phyloP scores from a whole-genome alignment of 495 filamentous ascomycete species.

The Bathelium albidoporum region DNA sequence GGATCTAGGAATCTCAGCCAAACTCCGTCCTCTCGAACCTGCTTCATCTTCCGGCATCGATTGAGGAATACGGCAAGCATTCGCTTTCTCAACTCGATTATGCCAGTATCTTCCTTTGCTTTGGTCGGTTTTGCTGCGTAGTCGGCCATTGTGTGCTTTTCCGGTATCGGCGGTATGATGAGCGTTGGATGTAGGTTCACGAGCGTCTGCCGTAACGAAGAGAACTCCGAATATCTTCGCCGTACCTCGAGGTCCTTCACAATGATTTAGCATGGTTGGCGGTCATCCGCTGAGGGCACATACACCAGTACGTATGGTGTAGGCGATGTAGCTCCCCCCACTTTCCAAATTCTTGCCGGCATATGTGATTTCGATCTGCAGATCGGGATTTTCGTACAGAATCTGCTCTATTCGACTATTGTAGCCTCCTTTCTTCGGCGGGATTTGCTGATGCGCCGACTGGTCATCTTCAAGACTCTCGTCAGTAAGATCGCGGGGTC shows the following conservation, averaged over 20 bases:
- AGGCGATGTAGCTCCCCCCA: constrained; percentile 86
- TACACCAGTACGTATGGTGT: constrained; percentile 93
- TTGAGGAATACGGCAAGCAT: constrained; percentile 95
- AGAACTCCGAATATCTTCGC: constrained; percentile 91
- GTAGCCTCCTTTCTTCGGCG: constrained; percentile 72
- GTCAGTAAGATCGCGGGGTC: constrained; percentile 47
- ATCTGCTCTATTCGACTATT: constrained; percentile 94
- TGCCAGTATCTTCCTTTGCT: constrained; percentile 91
- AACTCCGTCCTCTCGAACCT: constrained; percentile 85
- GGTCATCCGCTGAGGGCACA: constrained; percentile 20
- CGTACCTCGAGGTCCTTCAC: constrained; percentile 85
- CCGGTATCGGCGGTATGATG: constrained; percentile 90
- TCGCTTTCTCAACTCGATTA: constrained; percentile 89
- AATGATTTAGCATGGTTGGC: constrained; percentile 14
- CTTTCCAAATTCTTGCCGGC: constrained; percentile 91
- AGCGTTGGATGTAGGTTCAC: constrained; percentile 87
- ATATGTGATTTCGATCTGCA: constrained; percentile 80
- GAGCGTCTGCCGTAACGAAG: constrained; percentile 79
- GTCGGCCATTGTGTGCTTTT: constrained; percentile 97
- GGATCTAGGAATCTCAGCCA: constrained; percentile 97
- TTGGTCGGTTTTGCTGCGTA: constrained; percentile 96
- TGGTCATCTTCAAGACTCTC: constrained; percentile 50
- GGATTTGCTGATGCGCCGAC: constrained; percentile 29
- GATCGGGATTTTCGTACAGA: constrained; percentile 84
- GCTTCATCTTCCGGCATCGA: constrained; percentile 83